Evolutionary conservation across 1,139 yeast genomes (phyloP), one percentile per base, ranked within the genome.

Genomic region (Trichomonascaceae sp.): DNA sequence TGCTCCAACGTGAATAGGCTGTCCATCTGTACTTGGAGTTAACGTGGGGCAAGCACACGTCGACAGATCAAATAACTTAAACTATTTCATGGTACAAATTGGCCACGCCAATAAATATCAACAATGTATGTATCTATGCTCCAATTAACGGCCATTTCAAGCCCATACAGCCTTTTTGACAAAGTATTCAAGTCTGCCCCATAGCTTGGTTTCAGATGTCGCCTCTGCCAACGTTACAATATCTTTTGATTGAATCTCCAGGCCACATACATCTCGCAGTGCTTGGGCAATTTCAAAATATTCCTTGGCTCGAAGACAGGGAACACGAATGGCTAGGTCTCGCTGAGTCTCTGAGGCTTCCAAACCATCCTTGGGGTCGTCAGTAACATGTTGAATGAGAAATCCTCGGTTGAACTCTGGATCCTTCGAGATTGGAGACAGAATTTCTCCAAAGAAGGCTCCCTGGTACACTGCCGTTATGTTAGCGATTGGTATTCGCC

Each of bases 101-200:
- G n/a, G n/a, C n/a, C n/a, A n/a, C n/a, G n/a, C n/a, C n/a, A n/a
- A n/a, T n/a, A n/a, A n/a, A n/a, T n/a, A n/a, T n/a, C n/a, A n/a
- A n/a, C n/a, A n/a, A n/a, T n/a, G n/a, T n/a, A n/a, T n/a, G n/a
- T n/a, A n/a, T n/a, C n/a, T n/a, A n/a, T n/a, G n/a, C n/a, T n/a
- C n/a, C n/a, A n/a, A n/a, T n/a, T n/a, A n/a, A n/a, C n/a, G n/a
- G n/a, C n/a, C n/a, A n/a, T n/a, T 5, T 35, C 22, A 52, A 2
- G 48, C 62, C 65, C 65, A 61, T 0, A 60, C 51, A 29, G 60
- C 45, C 35, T 50, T 51, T 37, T 60, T 60, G 34, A 60, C 41
- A 28, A 48, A 50, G 34, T 60, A 50, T 35, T 56, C 62, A 14
- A 60, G 32, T 5, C 51, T 37, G 14, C 52, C 53, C 46, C 61